phyloP scores from a whole-genome alignment of 805 yeast species.

The Ogataea pilisensis region DNA sequence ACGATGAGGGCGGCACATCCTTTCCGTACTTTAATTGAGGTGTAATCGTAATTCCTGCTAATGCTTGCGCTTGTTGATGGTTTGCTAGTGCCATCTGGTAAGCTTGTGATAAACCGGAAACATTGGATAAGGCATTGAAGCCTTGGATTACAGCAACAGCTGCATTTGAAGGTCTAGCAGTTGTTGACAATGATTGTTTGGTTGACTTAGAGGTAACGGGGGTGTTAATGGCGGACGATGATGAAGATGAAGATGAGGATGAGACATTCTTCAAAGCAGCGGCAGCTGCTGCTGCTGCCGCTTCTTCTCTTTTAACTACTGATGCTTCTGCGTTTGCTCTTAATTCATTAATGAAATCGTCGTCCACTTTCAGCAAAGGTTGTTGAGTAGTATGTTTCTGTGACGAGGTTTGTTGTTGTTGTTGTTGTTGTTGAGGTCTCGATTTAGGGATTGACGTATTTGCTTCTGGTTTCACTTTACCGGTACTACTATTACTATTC shows the following conservation, averaged over 20 bases:
- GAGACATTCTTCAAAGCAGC: conserved; percentile 12
- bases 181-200: neutral
- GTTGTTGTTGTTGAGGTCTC: conserved; percentile 5
- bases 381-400: conserved; percentile 5
- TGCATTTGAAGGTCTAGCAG: neutral
- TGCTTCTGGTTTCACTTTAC: too few species aligned
- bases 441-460: too few species aligned
- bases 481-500: too few species aligned
- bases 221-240: neutral
- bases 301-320: conserved; percentile 25
- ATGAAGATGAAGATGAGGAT: neutral
- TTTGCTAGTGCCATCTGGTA: conserved; percentile 5
- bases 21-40: neutral
- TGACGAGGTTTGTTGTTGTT: too few species aligned
- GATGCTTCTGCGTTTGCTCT: conserved; percentile 29
- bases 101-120: conserved; percentile 6
- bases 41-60: conserved; percentile 2
- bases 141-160: conserved; percentile 1
- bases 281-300: conserved; percentile 23
- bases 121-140: neutral
- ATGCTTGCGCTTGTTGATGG: conserved; percentile 6
- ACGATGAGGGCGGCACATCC: conserved; percentile 2
- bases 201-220: neutral
- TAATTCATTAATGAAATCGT: conserved; percentile 25
- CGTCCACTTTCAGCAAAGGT: conserved; percentile 20